Conservation (phyloP, 192 early-diverging fungal species). For the Backusella mclennaniae region DNA sequence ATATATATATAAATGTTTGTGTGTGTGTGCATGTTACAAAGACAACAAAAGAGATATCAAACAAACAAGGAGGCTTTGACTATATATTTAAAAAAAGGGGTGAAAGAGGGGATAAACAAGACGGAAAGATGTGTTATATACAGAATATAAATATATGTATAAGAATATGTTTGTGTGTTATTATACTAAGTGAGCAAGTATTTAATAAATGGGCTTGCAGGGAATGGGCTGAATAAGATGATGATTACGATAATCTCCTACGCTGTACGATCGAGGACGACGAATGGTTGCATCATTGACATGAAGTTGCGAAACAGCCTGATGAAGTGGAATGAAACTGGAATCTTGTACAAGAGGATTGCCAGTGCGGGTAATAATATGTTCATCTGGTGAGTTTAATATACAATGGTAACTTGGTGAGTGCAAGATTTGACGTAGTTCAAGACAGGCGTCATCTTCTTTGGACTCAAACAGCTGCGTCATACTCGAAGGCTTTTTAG, state of each 20-base stretch:
- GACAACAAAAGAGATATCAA: slow-evolving; percentile 5
- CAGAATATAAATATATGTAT: not conserved
- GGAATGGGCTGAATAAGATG: not conserved
- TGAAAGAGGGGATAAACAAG: not conserved
- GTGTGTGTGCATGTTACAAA: not conserved
- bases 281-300: not conserved
- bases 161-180: not conserved
- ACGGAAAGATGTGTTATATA: not conserved
- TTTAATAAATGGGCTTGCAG: slow-evolving; percentile 3
- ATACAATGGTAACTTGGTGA: not conserved
- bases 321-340: slow-evolving; percentile 23
- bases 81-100: not conserved
- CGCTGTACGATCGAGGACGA: slow-evolving; percentile 18
- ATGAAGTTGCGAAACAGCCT: slow-evolving; percentile 17
- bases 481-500: slow-evolving; percentile 16
- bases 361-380: slow-evolving; percentile 15
- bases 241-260: slow-evolving; percentile 12
- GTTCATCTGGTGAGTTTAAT: slow-evolving; percentile 11
- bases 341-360: slow-evolving; percentile 23
- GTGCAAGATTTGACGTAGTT: slow-evolving; percentile 16
- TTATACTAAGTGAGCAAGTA: not conserved
- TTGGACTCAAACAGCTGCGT: not conserved
- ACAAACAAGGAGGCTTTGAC: not conserved
- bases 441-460: slow-evolving; percentile 15
- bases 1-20: not conserved